A percentile compares a stretch with the other conserved stretches of the same genome.
phyloP scores from a whole-genome alignment of 2,329 filamentous ascomycete genomes.

The Pseudocercospora pini-densiflorae region DNA sequence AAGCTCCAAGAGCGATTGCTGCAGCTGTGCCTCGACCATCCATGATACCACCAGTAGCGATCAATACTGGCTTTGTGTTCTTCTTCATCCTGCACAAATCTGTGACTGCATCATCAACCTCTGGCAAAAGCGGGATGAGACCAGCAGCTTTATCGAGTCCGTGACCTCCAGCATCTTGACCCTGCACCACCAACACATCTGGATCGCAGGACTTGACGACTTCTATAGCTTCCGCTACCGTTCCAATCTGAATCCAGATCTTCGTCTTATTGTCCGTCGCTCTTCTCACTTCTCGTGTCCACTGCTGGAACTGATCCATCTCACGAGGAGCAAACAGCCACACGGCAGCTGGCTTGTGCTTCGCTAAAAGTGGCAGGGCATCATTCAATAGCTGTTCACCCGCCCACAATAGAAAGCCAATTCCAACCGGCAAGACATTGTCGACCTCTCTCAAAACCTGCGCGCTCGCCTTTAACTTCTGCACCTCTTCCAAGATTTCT shows the following conservation, averaged over 20 bases:
- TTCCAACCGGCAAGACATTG: conserved; percentile 55
- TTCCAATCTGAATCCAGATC: conserved; percentile 67
- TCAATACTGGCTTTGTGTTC: conserved; percentile 42
- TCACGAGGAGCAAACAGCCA: conserved; percentile 69
- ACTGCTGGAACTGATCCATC: conserved; percentile 42
- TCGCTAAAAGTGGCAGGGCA: conserved; percentile 56
- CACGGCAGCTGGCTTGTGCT: conserved; percentile 59
- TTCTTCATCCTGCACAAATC: conserved; percentile 27
- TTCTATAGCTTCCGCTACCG: conserved; percentile 59
- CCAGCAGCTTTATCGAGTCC: conserved; percentile 61
- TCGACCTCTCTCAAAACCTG: conserved; percentile 27
- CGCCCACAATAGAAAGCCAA: conserved; percentile 66
- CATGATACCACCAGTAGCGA: conserved; percentile 65
- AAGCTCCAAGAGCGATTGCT: conserved; percentile 57
- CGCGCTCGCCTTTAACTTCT: conserved; percentile 31
- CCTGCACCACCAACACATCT: conserved; percentile 66
- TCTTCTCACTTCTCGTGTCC: conserved; percentile 38
- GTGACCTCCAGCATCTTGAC: conserved; percentile 68
- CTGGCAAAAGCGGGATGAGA: conserved; percentile 62
- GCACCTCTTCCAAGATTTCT: conserved; percentile 36
- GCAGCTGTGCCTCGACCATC: conserved; percentile 62
- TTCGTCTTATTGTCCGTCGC: conserved; percentile 45
- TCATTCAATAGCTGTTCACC: conserved; percentile 46
- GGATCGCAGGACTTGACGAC: conserved; percentile 53
- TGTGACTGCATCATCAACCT: conserved; percentile 56